Evolutionary conservation across 2,329 filamentous ascomycete genomes (phyloP).

Genomic region (Colletotrichum ledebouriae): DNA sequence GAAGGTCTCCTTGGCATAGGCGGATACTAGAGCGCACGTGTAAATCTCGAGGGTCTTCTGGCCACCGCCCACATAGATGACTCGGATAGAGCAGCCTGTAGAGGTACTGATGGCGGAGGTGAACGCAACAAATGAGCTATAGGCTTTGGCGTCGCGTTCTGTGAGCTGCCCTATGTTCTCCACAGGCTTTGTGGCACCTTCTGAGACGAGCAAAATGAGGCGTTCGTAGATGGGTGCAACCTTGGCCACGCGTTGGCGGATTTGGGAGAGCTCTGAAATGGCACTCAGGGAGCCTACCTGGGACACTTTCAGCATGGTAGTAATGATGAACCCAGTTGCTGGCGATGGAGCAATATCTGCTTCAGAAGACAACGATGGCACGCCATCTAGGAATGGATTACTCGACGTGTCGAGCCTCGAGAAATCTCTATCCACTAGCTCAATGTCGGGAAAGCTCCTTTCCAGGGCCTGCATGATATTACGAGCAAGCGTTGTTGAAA

Average conservation of each 20-base stretch:
- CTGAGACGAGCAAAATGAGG: slow-evolving; percentile 77
- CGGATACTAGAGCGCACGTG: slow-evolving; percentile 66
- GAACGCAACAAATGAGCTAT: slow-evolving; percentile 66
- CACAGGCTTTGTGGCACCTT: slow-evolving; percentile 56
- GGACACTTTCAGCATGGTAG: slow-evolving; percentile 78
- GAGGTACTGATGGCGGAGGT: slow-evolving; percentile 54
- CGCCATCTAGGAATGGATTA: slow-evolving; percentile 48
- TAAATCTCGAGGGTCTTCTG: slow-evolving; percentile 65
- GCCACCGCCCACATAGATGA: slow-evolving; percentile 65
- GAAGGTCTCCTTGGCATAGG: slow-evolving; percentile 50
- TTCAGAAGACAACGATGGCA: slow-evolving; percentile 57
- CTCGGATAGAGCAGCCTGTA: slow-evolving; percentile 48
- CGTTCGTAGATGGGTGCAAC: slow-evolving; percentile 74
- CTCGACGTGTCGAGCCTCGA: slow-evolving; percentile 53
- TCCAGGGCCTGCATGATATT: slow-evolving; percentile 64
- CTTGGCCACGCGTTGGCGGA: slow-evolving; percentile 68
- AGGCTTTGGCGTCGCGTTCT: slow-evolving; percentile 57
- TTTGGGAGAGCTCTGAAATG: slow-evolving; percentile 53
- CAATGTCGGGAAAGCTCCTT: slow-evolving; percentile 60
- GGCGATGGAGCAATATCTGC: slow-evolving; percentile 82
- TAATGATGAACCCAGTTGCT: slow-evolving; percentile 75
- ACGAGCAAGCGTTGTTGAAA: slow-evolving; percentile 64
- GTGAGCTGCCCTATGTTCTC: slow-evolving; percentile 57
- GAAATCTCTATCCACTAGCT: slow-evolving; percentile 74
- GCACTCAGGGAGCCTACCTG: slow-evolving; percentile 75